Conservation (phyloP, 2,329 filamentous ascomycete species). For the Eutypa lata region DNA sequence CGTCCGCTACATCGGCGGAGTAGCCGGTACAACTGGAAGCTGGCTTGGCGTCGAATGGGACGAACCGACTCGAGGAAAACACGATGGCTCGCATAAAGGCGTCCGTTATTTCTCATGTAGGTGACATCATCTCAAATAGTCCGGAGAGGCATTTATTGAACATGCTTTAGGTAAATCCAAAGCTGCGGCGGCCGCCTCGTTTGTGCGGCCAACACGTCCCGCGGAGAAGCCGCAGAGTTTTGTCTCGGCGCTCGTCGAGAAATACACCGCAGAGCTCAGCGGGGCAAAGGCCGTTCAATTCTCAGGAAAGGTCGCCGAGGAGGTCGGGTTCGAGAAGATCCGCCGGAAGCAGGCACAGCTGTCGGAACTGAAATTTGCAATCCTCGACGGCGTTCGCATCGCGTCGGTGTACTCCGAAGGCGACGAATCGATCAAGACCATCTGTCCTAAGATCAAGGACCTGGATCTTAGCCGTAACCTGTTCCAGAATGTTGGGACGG, state of each 20-base stretch:
- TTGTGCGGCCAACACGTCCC: slow-evolving; percentile 74
- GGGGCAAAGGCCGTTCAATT: slow-evolving; percentile 54
- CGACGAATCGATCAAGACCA: slow-evolving; percentile 41
- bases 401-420: slow-evolving; percentile 30
- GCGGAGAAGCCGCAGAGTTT: slow-evolving; percentile 70
- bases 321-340: slow-evolving; percentile 94
- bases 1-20: slow-evolving; percentile 75
- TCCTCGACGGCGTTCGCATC: slow-evolving; percentile 76
- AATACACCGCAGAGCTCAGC: slow-evolving; percentile 68
- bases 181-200: slow-evolving; percentile 73
- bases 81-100: slow-evolving; percentile 79
- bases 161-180: slow-evolving; percentile 52
- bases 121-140: slow-evolving; percentile 12
- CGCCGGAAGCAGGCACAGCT: slow-evolving; percentile 74
- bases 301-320: slow-evolving; percentile 83
- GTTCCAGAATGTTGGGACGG: slow-evolving; percentile 63
- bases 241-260: slow-evolving; percentile 73
- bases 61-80: slow-evolving; percentile 80
- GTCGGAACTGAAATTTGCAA: slow-evolving; percentile 72
- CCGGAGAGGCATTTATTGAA: not conserved
- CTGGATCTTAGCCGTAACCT: slow-evolving; percentile 85
- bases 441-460: slow-evolving; percentile 68
- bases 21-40: slow-evolving; percentile 70
- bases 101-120: slow-evolving; percentile 80
- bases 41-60: slow-evolving; percentile 99